These are phyloP conservation scores for Sporisorium graminicola DNA, from an alignment of 1,284 basidiomycete species.

Conservation along the genomic window DNA sequence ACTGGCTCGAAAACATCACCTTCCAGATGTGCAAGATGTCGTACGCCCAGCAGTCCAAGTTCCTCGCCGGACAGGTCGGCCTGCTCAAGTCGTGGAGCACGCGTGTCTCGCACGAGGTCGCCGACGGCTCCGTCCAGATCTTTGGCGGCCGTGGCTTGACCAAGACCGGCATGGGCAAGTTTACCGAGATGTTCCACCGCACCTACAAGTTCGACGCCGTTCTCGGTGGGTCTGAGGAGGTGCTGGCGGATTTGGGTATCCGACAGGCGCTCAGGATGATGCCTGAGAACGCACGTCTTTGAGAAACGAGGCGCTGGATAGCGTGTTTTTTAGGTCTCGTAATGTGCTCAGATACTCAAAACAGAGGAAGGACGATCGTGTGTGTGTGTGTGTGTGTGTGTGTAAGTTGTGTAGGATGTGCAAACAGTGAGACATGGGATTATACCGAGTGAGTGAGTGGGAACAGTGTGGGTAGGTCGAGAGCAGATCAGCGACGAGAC, in stretches of 20 bases:
- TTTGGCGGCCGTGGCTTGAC: conserved; percentile 79
- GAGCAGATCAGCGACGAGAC: conserved; percentile 16
- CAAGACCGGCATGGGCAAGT: conserved; percentile 75
- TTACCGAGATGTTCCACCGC: conserved; percentile 72
- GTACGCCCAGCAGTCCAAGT: conserved; percentile 78
- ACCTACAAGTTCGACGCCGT: conserved; percentile 80
- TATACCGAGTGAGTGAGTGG: background rate
- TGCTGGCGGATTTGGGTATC: conserved; percentile 73
- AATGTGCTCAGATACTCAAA: background rate
- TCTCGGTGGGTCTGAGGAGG: conserved; percentile 70
- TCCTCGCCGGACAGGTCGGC: conserved; percentile 77
- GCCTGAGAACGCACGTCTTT: conserved; percentile 64
- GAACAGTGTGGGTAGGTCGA: background rate
- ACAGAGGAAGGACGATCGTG: background rate
- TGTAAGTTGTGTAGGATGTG: background rate
- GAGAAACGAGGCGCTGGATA: background rate
- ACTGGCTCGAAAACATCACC: conserved; percentile 89
- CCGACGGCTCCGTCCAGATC: conserved; percentile 82
- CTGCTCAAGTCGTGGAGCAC: conserved; percentile 76
- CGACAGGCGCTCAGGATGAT: conserved; percentile 71
- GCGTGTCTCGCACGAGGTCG: conserved; percentile 72
- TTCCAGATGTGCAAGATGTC: conserved; percentile 87
- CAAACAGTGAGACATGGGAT: background rate
- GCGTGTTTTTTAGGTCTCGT: background rate
- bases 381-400: background rate